Base-by-base conservation (phyloP, 2,329 filamentous ascomycete genomes). In the Cytospora schulzeri region DNA sequence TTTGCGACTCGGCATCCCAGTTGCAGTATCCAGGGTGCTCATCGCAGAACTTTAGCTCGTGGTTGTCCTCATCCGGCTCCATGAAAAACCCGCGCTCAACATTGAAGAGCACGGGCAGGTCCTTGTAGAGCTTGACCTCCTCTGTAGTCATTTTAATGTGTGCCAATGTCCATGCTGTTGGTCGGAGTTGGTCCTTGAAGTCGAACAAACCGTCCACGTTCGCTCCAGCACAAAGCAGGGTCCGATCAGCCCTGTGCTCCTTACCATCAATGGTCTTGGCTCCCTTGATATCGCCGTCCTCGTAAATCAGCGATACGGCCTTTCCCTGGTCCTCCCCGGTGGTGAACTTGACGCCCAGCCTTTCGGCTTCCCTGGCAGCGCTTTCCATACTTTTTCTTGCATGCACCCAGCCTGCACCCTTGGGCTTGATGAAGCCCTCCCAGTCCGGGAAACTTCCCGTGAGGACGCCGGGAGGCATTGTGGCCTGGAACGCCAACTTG, bases 1-100 rank as follows among this genome's bases (percentile, higher is more conserved):
- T 41, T 41, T 41, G 38, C 19, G 38, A 41, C 38, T 41, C 38
- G 38, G 38, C 38, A 15, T 41, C 51, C 60, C 60, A 62, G 51
- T 85, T 84, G 62, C 79, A 81, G 67, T 85, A 86, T 4, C 83
- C 83, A 0, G 83, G 83, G 64, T 85, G 83, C 68, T 86, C 83
- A 66, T 86, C 83, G 70, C 84, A 81, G 56, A 83, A 75, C 68
- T 83, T 83, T 19, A 83, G 72, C 64, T 82, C 76, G 52, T 76
- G 74, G 2, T 73, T 76, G 48, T 80, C 78, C 41, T 76, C 79
- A 53, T 81, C 79, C 0, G 80, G 80, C 60, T 82, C 80, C 70
- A 82, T 79, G 71, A 82, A 82, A 70, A 82, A 82, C 3, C 80
- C 80, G 22, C 76, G 74, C 65, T 82, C 79, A n/a, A 80, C 77